Evolutionary conservation across 2,329 filamentous ascomycete genomes (phyloP), one percentile per base, ranked within the genome.

Genomic region (Torrubiella hemipterigena): DNA sequence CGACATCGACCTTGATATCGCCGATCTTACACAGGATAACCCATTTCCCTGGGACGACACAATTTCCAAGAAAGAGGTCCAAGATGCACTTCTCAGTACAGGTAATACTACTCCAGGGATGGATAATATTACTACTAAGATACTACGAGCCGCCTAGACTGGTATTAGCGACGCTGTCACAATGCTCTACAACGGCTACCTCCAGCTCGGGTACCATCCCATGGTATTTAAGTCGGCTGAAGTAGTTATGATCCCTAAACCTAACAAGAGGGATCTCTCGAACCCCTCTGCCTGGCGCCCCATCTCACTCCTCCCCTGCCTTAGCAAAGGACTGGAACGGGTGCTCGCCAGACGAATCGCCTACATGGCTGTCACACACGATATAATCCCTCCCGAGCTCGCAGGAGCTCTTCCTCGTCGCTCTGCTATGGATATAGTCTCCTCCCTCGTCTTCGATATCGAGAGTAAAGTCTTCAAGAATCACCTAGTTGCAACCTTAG

Each of bases 271-370:
- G 30, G 33, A 48, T 31, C 35, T 40, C 8, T 38, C 32, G 6
- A 30, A 21, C 3, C 38, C 38, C 5, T 27, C 35, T n/a, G 39
- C 40, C 16, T 50, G 35, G 38, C 35, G 41, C 10, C 42, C 37
- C 4, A 49, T 49, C 22, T 45, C 43, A 27, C 39, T 50, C 11
- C 41, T 48, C 6, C 45, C 38, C 4, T 45, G 28, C 19, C 38
- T 51, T 3, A 37, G 44, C n/a, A 50, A 50, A 32, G 38, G 47
- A 2, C 39, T 50, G 7, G 43, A 50, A 32, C 34, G 42, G 12
- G 28, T 50, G 5, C 35, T 50, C 9, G 42, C 41, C 25, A 36
- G 35, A 28, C 32, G 39, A 20, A 32, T 48, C 8, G 39, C 38
- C 7, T 45, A 23, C 23, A 39, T 32, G 20, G 32, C 32, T 7